A percentile compares a stretch with the other conserved stretches of the same genome.
phyloP scores from a whole-genome alignment of 75 land plant genomes.

The Pinus tabuliformis region DNA sequence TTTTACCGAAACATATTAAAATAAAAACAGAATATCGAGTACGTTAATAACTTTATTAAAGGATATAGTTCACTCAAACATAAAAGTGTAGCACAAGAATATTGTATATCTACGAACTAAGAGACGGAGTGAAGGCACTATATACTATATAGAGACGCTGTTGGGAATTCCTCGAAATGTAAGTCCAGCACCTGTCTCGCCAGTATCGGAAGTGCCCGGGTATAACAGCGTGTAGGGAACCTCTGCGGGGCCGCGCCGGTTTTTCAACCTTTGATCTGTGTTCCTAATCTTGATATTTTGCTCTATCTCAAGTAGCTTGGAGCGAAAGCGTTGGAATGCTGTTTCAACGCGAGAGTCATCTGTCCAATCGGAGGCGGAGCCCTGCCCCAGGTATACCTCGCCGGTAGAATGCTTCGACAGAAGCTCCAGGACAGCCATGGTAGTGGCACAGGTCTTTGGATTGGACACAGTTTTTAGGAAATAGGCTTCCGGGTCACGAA shows the following conservation, averaged over 20 bases:
- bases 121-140: no score
- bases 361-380: conserved; percentile 20
- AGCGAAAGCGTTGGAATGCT: neutral
- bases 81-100: no score
- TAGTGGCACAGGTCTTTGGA: neutral
- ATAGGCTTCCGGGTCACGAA: conserved; percentile 47
- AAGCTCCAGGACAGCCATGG: conserved; percentile 33
- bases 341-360: neutral
- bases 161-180: neutral
- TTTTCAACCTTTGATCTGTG: neutral
- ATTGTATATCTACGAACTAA: no score
- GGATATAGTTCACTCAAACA: no score
- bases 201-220: neutral
- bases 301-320: neutral
- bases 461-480: neutral
- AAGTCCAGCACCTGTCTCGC: neutral
- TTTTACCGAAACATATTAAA: no score
- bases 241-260: neutral
- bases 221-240: neutral
- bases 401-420: conserved; percentile 77
- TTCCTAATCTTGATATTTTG: neutral
- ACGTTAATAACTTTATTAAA: no score
- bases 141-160: neutral
- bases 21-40: no score
- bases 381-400: conserved; percentile 75